phyloP scores from a whole-genome alignment of 2,329 filamentous ascomycete species.

The Diplocarpon mali region DNA sequence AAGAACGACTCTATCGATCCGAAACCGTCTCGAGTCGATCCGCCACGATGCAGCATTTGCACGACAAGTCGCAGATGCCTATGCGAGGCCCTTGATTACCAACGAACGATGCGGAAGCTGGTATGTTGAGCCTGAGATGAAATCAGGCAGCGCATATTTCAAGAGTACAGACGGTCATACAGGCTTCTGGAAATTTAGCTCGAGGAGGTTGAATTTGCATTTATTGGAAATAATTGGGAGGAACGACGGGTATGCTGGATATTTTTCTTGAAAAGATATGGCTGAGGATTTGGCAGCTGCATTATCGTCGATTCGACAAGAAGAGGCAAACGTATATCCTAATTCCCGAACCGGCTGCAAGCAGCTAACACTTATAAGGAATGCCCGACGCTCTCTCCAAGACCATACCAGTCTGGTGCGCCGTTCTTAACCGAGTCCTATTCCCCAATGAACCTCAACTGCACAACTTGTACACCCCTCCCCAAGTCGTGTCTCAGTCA shows the following conservation, averaged over 20 bases:
- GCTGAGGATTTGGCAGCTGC: constrained; percentile 35
- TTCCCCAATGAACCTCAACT: constrained; percentile 45
- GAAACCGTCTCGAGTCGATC: constrained; percentile 76
- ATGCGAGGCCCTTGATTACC: constrained; percentile 61
- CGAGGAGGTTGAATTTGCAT: constrained; percentile 74
- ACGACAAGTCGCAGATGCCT: constrained; percentile 42
- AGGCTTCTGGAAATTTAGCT: constrained; percentile 83
- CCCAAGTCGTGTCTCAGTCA: constrained; percentile 59
- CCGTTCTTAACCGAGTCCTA: constrained; percentile 68
- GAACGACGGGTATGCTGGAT: constrained; percentile 48
- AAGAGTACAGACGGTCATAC: constrained; percentile 96
- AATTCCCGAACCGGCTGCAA: neutral
- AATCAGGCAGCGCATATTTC: constrained; percentile 76
- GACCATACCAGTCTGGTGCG: constrained; percentile 88
- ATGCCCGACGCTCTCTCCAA: constrained; percentile 95
- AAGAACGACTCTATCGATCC: constrained; percentile 63
- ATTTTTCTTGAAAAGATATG: neutral
- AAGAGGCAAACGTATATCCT: constrained; percentile 64
- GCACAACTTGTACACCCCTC: constrained; percentile 57
- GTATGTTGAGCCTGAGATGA: constrained; percentile 63
- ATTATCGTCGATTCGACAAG: constrained; percentile 91
- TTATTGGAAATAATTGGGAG: constrained; percentile 56
- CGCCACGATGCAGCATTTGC: constrained; percentile 68
- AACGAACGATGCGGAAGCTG: constrained; percentile 95
- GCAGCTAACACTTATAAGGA: constrained; percentile 32